These are phyloP conservation scores for Aureobasidium sp. DNA, from an alignment of 2,329 filamentous ascomycete species.

Conservation along the genomic window DNA sequence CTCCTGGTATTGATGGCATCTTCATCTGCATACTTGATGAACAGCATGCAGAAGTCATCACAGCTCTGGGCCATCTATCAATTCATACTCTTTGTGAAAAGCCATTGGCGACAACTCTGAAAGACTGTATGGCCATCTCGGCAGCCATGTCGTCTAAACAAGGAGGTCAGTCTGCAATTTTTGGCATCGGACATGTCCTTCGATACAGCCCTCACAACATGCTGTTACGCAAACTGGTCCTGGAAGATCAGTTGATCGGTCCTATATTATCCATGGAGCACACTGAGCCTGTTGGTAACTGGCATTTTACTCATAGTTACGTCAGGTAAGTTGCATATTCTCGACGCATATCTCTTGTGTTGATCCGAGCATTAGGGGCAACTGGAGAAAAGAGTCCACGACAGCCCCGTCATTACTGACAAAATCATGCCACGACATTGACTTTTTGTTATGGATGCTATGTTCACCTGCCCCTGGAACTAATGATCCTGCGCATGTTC, in stretches of 20 bases:
- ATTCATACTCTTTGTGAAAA: conserved; percentile 95
- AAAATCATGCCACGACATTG: conserved; percentile 94
- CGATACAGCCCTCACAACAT: conserved; percentile 92
- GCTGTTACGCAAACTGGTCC: conserved; percentile 67
- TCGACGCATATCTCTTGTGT: neutral
- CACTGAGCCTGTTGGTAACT: conserved; percentile 91
- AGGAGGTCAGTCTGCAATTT: conserved; percentile 43
- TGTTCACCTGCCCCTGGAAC: conserved; percentile 53
- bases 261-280: conserved; percentile 82
- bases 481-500: conserved; percentile 56
- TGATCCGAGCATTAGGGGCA: conserved; percentile 48
- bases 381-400: conserved; percentile 76
- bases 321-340: conserved; percentile 47
- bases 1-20: conserved; percentile 44
- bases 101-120: conserved; percentile 70
- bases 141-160: conserved; percentile 38
- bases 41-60: conserved; percentile 74
- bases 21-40: conserved; percentile 78
- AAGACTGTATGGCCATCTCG: conserved; percentile 71
- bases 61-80: conserved; percentile 57
- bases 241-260: conserved; percentile 68
- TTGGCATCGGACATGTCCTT: conserved; percentile 89
- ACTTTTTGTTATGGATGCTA: conserved; percentile 84
- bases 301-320: conserved; percentile 88
- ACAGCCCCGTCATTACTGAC: conserved; percentile 79